Evolutionary conservation across 768 basidiomycete genomes (phyloP).

Genomic region (Tylopilus felleus): DNA sequence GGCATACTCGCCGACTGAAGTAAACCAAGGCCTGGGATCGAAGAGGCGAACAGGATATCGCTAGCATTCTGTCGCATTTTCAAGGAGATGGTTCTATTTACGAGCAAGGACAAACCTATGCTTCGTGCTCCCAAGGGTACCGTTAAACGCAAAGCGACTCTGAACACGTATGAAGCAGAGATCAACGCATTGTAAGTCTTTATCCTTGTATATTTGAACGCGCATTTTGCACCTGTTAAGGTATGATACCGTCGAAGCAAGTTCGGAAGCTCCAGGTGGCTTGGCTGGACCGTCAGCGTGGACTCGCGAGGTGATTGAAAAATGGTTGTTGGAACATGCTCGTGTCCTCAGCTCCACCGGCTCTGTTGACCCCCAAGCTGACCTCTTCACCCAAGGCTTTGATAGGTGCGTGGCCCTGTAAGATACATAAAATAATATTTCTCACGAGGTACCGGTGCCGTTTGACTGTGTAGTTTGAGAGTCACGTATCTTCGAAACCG

Average conservation of each 20-base stretch:
- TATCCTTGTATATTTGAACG: accelerated
- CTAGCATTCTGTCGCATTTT: slow-evolving; percentile 45
- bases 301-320: slow-evolving; percentile 15
- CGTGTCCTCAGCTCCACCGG: slow-evolving; percentile 5
- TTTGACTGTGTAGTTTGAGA: slow-evolving; percentile 24
- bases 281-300: slow-evolving; percentile 24
- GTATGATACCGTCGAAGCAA: slow-evolving; percentile 33
- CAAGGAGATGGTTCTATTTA: slow-evolving; percentile 52
- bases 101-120: slow-evolving; percentile 41
- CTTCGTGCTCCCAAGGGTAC: slow-evolving; percentile 46
- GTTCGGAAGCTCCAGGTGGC: slow-evolving; percentile 15
- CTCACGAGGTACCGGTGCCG: neutral
- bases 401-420: slow-evolving; percentile 33
- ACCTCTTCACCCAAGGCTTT: slow-evolving; percentile 36
- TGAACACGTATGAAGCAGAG: slow-evolving; percentile 40
- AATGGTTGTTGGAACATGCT: slow-evolving; percentile 31
- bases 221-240: slow-evolving; percentile 7
- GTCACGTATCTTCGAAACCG: slow-evolving; percentile 30
- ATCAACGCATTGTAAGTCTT: slow-evolving; percentile 47
- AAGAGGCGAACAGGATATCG: slow-evolving; percentile 41
- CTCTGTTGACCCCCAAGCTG: slow-evolving; percentile 11
- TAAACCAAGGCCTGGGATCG: slow-evolving; percentile 35
- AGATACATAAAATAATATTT: no score
- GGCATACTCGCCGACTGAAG: neutral
- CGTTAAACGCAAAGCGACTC: slow-evolving; percentile 37